Base-by-base conservation (phyloP, 805 yeast species). In the Zygosaccharomyces rouxii region DNA sequence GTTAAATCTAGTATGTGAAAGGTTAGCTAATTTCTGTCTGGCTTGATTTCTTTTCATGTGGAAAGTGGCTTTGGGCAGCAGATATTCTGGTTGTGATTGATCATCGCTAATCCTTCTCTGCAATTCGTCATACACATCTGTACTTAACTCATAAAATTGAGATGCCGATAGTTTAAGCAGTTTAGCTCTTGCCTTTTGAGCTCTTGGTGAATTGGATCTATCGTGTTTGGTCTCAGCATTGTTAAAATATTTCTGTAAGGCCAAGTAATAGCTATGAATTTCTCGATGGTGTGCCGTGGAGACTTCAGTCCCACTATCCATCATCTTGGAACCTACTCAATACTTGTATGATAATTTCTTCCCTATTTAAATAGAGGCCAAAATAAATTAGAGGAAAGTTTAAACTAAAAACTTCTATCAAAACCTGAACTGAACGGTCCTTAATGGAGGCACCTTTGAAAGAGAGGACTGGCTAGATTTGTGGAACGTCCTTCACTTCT, bases 1-100 rank as follows among this genome's bases (percentile, higher is more conserved):
- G 57, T 84, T 83, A 70, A 94, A 94, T 52, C 98, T 71, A 3
- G 83, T 66, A 43, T 83, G 81, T 1, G 96, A 94, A 50, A 94
- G 77, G 42, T 86, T 81, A 4, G 97, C 84, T 56, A 94, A 76
- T 69, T 90, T 92, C 66, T 87, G 87, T 58, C 99, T 78, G 1
- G 99, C 98, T 67, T 89, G 95, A 63, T 94, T 95, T 62, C 99
- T 79, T 63, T 89, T 90, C 38, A 95, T 90, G 67, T 94, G 99
- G 69, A 88, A 89, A 16, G 77, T 75, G 5, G 78, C 73, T 58
- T 80, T 79, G 5, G 96, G 90, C 35, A 81, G 73, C 46, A 92
- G 73, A 59, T 77, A 81, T 47, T 79, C 81, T 1, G 86, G 82
- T 55, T 78, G 79, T 26, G 77, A 73, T 44, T 77, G 71, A 33